Conservation (phyloP, 208 protist species). For the Leishmania tropica region DNA sequence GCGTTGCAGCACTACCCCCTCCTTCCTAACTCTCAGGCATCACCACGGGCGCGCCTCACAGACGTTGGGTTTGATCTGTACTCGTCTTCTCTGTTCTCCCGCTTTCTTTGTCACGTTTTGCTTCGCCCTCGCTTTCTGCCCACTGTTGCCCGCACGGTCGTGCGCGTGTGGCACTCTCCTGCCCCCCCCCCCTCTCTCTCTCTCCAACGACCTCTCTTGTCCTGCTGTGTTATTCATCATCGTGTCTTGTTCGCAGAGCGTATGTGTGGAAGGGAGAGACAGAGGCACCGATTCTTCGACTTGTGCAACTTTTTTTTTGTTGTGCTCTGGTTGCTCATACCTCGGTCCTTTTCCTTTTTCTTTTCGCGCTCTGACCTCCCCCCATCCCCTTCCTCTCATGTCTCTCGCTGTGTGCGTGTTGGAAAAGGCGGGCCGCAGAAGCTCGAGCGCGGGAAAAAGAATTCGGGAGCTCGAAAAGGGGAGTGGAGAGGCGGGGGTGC, state of each 20-base stretch:
- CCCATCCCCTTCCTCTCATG: neutral
- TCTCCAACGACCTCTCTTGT: neutral
- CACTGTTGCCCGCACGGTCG: neutral
- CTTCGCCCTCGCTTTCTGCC: neutral
- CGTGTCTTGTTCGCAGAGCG: neutral
- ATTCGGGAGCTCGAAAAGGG: neutral
- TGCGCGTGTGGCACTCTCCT: neutral
- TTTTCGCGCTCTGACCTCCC: neutral
- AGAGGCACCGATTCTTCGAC: neutral
- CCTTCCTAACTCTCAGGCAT: conserved; percentile 1
- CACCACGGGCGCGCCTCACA: neutral
- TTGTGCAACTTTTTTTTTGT: neutral
- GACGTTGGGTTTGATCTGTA: neutral
- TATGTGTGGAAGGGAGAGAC: too few relatives aligned
- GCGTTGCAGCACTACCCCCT: neutral
- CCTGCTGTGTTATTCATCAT: neutral
- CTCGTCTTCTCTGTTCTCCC: neutral
- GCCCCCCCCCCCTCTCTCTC: neutral
- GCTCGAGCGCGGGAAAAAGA: neutral
- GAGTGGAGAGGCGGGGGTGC: neutral
- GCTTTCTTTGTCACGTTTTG: neutral
- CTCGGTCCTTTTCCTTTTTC: neutral
- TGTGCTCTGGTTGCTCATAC: neutral
- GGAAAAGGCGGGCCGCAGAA: neutral
- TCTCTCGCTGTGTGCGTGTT: neutral